A percentile compares a stretch with the other conserved stretches of the same genome.
Evolutionary conservation across 805 yeast genomes (phyloP).

Genomic region (Ogataea trehaloabstinens): DNA sequence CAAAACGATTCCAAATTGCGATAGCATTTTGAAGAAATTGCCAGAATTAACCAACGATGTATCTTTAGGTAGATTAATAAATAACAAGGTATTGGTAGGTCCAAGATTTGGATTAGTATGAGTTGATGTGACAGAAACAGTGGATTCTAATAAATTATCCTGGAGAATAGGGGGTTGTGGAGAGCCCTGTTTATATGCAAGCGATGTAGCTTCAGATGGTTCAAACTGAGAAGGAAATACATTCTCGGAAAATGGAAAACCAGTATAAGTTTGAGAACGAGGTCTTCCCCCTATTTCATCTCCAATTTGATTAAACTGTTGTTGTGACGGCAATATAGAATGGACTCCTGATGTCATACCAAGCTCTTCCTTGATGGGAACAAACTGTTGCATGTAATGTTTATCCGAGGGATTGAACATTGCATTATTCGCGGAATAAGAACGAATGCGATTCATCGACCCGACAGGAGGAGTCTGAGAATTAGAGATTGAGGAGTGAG

Average conservation of each 20-base stretch:
- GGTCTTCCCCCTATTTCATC: conserved; percentile 30
- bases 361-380: conserved; percentile 25
- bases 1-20: conserved; percentile 59
- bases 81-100: conserved; percentile 73
- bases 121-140: conserved; percentile 64
- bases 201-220: conserved; percentile 3
- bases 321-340: conserved; percentile 9
- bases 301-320: conserved; percentile 3
- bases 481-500: conserved; percentile 13
- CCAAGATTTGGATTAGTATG: conserved; percentile 67
- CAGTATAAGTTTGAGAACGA: conserved; percentile 40
- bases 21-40: conserved; percentile 50
- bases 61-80: conserved; percentile 72
- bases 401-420: conserved; percentile 28
- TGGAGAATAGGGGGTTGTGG: conserved; percentile 32
- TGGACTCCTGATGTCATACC: conserved; percentile 2
- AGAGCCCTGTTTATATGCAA: conserved; percentile 12
- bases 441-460: conserved; percentile 39
- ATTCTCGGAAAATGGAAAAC: conserved; percentile 12
- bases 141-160: conserved; percentile 61
- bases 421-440: conserved; percentile 46
- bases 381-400: conserved; percentile 22
- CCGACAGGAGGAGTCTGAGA: conserved; percentile 18
- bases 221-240: conserved; percentile 5
- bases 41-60: conserved; percentile 44